Conservation (phyloP, 1,284 basidiomycete genomes). For the Schizophyllum commune region DNA sequence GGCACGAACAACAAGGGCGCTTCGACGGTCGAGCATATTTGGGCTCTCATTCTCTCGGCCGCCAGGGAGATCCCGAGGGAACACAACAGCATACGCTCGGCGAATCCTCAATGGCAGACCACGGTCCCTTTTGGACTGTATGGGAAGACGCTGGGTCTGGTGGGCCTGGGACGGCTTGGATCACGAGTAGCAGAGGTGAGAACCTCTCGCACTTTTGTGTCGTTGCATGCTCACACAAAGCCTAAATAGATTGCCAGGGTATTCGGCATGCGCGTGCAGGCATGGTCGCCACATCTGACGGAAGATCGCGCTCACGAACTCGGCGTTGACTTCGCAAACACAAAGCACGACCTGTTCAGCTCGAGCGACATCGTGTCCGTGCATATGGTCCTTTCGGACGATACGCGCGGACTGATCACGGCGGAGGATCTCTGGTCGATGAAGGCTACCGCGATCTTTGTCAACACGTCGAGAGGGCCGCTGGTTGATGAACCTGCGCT, state of each 20-base stretch:
- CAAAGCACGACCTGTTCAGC: conserved; percentile 45
- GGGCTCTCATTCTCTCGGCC: conserved; percentile 27
- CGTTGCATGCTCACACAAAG: neutral
- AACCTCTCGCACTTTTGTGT: neutral
- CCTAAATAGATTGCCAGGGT: conserved; percentile 42
- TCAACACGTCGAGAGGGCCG: conserved; percentile 60
- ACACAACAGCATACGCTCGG: neutral
- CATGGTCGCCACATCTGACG: conserved; percentile 61
- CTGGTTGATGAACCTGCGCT: conserved; percentile 50
- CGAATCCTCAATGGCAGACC: conserved; percentile 47
- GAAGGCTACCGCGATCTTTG: conserved; percentile 49
- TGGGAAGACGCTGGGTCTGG: conserved; percentile 48
- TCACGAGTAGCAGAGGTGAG: conserved; percentile 36
- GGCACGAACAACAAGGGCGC: conserved; percentile 41
- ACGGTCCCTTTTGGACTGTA: conserved; percentile 43
- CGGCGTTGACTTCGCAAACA: conserved; percentile 37
- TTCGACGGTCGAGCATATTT: conserved; percentile 54
- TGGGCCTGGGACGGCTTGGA: conserved; percentile 55
- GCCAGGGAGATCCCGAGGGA: conserved; percentile 14
- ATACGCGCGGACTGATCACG: conserved; percentile 40
- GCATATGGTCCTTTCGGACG: conserved; percentile 48
- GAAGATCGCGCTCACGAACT: conserved; percentile 42
- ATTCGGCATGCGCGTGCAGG: conserved; percentile 52
- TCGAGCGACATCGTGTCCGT: conserved; percentile 53
- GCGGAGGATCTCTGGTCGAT: conserved; percentile 39